A percentile compares a stretch with the other conserved stretches of the same genome.
Evolutionary conservation across 1,284 basidiomycete genomes (phyloP).

Genomic region (Cryptococcus sp.): DNA sequence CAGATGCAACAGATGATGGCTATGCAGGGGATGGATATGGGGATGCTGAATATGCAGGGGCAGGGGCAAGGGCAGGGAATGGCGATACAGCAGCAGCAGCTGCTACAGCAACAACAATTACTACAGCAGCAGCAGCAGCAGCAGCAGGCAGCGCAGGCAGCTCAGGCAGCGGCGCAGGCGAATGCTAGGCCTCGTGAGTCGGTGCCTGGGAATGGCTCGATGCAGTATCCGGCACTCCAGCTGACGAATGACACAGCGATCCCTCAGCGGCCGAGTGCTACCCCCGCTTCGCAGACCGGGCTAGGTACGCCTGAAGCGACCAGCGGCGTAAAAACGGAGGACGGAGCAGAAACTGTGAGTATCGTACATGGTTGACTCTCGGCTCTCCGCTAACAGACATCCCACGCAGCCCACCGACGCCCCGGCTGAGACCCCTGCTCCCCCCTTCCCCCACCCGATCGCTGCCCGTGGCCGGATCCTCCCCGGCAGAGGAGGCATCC

Average conservation of each 20-base stretch:
- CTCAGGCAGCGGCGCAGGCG: background rate
- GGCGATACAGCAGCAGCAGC: slow-evolving; percentile 1
- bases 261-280: slow-evolving; percentile 10
- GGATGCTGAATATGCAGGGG: slow-evolving; percentile 41
- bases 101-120: background rate
- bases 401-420: background rate
- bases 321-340: slow-evolving; percentile 31
- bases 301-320: slow-evolving; percentile 6
- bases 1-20: slow-evolving; percentile 38
- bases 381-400: background rate
- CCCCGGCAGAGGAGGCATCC: slow-evolving; percentile 16
- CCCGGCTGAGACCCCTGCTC: background rate
- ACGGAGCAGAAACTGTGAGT: slow-evolving; percentile 20
- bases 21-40: slow-evolving; percentile 44
- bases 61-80: slow-evolving; percentile 11
- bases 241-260: background rate
- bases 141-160: slow-evolving; percentile 1
- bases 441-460: background rate
- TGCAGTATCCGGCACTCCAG: background rate
- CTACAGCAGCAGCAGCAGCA: background rate
- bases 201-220: background rate
- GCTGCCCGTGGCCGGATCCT: slow-evolving; percentile 2
- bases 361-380: no score
- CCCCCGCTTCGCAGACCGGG: slow-evolving; percentile 11
- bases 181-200: background rate